Evolutionary conservation across 1,284 basidiomycete species (phyloP).

Genomic region (Malassezia arunalokei): DNA sequence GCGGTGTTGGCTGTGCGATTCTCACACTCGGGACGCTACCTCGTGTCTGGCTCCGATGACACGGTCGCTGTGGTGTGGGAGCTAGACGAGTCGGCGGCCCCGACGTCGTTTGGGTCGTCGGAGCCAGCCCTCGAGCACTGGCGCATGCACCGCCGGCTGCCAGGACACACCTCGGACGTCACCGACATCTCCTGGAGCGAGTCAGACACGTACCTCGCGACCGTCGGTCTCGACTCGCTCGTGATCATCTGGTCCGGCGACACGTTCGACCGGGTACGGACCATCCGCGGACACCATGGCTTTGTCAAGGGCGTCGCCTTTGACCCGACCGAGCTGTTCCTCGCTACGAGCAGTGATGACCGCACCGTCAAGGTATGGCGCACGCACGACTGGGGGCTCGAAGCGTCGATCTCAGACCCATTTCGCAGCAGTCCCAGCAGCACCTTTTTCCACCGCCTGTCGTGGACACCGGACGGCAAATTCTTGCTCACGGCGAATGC

Average conservation of each 20-base stretch:
- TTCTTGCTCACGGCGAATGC: constrained; percentile 94
- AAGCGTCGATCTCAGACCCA: constrained; percentile 71
- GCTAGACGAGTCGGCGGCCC: constrained; percentile 53
- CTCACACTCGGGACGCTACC: constrained; percentile 83
- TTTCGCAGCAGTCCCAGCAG: constrained; percentile 87
- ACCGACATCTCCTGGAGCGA: constrained; percentile 93
- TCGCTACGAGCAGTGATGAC: constrained; percentile 72
- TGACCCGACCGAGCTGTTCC: constrained; percentile 90
- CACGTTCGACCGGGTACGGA: constrained; percentile 52
- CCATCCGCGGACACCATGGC: constrained; percentile 77
- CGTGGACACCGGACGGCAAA: constrained; percentile 98
- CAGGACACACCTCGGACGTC: constrained; percentile 73
- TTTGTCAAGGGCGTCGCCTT: constrained; percentile 98
- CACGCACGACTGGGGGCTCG: constrained; percentile 77
- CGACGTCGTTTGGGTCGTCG: constrained; percentile 30
- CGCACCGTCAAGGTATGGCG: constrained; percentile 92
- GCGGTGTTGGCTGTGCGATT: constrained; percentile 88
- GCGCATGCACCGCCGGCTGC: constrained; percentile 80
- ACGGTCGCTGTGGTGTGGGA: constrained; percentile 94
- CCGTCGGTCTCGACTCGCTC: constrained; percentile 80
- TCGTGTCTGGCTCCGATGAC: constrained; percentile 94
- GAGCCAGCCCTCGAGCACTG: constrained; percentile 66
- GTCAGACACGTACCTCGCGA: constrained; percentile 64
- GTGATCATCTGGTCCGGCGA: constrained; percentile 66
- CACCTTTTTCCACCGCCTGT: constrained; percentile 84